Evolutionary conservation across 2,329 filamentous ascomycete genomes (phyloP).

Genomic region (Clarireedia hainanense): DNA sequence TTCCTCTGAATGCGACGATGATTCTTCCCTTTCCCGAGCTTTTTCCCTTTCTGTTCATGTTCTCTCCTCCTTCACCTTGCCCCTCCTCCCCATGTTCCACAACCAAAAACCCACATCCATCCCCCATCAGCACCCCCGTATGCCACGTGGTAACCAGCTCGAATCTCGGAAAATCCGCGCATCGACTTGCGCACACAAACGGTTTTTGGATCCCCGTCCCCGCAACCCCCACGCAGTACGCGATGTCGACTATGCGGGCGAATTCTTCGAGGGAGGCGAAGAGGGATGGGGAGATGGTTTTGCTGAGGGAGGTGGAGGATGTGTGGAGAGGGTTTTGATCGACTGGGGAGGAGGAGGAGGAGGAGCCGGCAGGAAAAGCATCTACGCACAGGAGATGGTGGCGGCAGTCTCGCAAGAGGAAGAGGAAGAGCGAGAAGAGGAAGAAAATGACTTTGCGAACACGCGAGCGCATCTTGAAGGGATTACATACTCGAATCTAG

Average conservation of each 20-base stretch:
- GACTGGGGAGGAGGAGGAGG: conserved; percentile 6
- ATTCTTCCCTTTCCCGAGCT: conserved; percentile 42
- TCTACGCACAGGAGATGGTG: neutral
- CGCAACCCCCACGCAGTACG: conserved; percentile 79
- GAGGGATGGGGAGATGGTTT: conserved; percentile 49
- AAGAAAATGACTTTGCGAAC: conserved; percentile 15
- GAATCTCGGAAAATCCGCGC: conserved; percentile 72
- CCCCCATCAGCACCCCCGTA: conserved; percentile 76
- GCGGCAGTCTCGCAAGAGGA: neutral
- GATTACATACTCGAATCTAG: conserved; percentile 17
- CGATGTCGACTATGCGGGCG: conserved; percentile 85
- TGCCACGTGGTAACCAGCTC: conserved; percentile 80
- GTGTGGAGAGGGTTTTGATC: conserved; percentile 21
- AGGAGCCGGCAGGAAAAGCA: too few species aligned
- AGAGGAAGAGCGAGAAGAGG: neutral
- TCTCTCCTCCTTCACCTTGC: conserved; percentile 15
- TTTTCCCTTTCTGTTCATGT: neutral
- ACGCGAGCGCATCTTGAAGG: conserved; percentile 18
- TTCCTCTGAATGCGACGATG: conserved; percentile 85
- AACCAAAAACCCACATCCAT: conserved; percentile 90
- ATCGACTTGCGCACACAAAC: conserved; percentile 79
- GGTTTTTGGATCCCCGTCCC: conserved; percentile 70
- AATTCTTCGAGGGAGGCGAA: conserved; percentile 81
- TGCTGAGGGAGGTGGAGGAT: neutral
- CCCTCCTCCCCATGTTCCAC: conserved; percentile 56